Conservation (phyloP, 495 filamentous ascomycete genomes). For the Hypomontagnella submonticulosa region DNA sequence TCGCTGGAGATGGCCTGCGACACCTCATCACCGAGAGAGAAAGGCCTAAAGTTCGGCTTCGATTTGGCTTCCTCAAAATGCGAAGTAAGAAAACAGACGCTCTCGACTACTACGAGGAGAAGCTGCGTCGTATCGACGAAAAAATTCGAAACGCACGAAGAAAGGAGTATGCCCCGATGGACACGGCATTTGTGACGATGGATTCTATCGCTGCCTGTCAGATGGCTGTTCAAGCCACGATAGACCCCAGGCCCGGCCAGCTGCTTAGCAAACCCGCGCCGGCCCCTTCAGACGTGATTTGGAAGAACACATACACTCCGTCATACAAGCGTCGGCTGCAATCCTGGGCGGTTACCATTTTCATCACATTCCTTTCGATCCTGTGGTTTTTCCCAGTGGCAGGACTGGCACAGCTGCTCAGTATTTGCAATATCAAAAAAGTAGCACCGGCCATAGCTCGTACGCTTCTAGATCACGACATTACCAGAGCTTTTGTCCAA, state of each 20-base stretch:
- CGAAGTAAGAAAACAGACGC: conserved; percentile 82
- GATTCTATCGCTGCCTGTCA: conserved; percentile 91
- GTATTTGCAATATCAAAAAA: conserved; percentile 78
- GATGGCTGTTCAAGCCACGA: conserved; percentile 92
- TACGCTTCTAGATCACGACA: conserved; percentile 70
- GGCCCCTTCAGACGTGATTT: conserved; percentile 87
- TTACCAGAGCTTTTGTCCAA: conserved; percentile 79
- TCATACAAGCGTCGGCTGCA: conserved; percentile 75
- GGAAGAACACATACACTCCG: conserved; percentile 92
- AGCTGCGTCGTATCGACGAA: conserved; percentile 82
- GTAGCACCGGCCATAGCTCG: conserved; percentile 77
- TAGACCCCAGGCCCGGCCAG: conserved; percentile 87
- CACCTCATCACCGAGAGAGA: conserved; percentile 41
- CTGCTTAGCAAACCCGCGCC: conserved; percentile 88
- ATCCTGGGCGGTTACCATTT: conserved; percentile 82
- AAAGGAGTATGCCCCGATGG: conserved; percentile 80
- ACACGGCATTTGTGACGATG: conserved; percentile 96
- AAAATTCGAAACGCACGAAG: conserved; percentile 74
- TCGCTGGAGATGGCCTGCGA: conserved; percentile 57
- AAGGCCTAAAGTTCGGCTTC: conserved; percentile 77
- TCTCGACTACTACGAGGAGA: conserved; percentile 92
- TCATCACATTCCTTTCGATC: conserved; percentile 83
- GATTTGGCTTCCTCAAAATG: conserved; percentile 82
- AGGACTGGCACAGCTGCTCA: conserved; percentile 80
- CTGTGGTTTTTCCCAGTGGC: conserved; percentile 90